phyloP scores from a whole-genome alignment of 192 early-diverging fungal species.

The Coemansia sp. region DNA sequence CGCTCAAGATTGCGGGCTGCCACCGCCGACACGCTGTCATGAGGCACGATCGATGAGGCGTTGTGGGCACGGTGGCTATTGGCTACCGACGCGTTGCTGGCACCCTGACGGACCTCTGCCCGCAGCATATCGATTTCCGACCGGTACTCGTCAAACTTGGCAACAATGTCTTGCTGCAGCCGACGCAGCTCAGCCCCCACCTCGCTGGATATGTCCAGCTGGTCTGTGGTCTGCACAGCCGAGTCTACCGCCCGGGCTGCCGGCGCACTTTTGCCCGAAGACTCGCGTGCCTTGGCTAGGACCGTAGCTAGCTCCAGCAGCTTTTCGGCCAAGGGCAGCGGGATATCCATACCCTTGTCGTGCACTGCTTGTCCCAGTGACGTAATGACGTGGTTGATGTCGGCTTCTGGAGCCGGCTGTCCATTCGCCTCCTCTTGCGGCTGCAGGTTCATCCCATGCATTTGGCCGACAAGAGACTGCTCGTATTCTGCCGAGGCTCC shows the following conservation, averaged over 20 bases:
- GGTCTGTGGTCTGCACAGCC: slow-evolving; percentile 12
- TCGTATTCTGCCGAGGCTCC: too few relatives aligned
- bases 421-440: neutral
- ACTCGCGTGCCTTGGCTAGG: slow-evolving; percentile 7
- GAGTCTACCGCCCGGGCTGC: slow-evolving; percentile 7
- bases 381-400: neutral
- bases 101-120: slow-evolving; percentile 33
- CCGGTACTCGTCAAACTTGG: slow-evolving; percentile 33
- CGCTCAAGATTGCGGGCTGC: slow-evolving; percentile 5
- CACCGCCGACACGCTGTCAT: slow-evolving; percentile 34
- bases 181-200: slow-evolving; percentile 17
- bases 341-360: slow-evolving; percentile 9
- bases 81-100: slow-evolving; percentile 4
- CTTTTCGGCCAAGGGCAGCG: slow-evolving; percentile 30
- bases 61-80: neutral
- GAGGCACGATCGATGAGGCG: slow-evolving; percentile 14
- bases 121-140: slow-evolving; percentile 36
- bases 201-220: neutral
- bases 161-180: slow-evolving; percentile 30
- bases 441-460: neutral
- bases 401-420: neutral
- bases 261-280: neutral
- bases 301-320: slow-evolving; percentile 24
- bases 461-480: neutral
- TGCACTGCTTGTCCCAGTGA: slow-evolving; percentile 6